These are phyloP conservation scores for Saccharata proteae DNA, from an alignment of 2,329 filamentous ascomycete genomes.

Conservation along the genomic window DNA sequence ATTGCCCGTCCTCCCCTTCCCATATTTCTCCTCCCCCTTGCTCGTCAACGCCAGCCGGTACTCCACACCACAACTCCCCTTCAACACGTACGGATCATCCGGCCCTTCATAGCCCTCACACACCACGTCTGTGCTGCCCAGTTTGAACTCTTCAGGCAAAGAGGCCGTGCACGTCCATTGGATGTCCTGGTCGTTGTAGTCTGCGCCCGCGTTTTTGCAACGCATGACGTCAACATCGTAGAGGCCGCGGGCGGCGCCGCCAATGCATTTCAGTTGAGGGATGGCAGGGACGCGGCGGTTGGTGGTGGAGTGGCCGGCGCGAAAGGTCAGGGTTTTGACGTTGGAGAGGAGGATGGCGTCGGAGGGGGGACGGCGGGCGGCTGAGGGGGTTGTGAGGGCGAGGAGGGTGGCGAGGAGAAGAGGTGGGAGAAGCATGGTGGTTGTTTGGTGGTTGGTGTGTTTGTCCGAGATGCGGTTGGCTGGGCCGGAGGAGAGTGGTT, in stretches of 20 bases:
- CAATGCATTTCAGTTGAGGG: slow-evolving; percentile 66
- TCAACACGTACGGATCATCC: slow-evolving; percentile 76
- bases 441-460: background rate
- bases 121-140: slow-evolving; percentile 78
- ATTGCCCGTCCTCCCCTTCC: slow-evolving; percentile 30
- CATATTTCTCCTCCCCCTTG: slow-evolving; percentile 60
- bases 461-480: background rate
- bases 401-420: slow-evolving; percentile 17
- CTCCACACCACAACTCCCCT: slow-evolving; percentile 85
- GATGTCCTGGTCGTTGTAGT: slow-evolving; percentile 67
- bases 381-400: slow-evolving; percentile 14
- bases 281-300: slow-evolving; percentile 65
- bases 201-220: slow-evolving; percentile 73
- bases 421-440: slow-evolving; percentile 20
- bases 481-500: slow-evolving; percentile 1
- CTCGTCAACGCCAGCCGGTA: slow-evolving; percentile 72
- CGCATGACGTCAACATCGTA: slow-evolving; percentile 73
- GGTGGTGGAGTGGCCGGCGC: slow-evolving; percentile 53
- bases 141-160: slow-evolving; percentile 52
- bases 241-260: slow-evolving; percentile 45
- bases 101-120: slow-evolving; percentile 76
- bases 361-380: slow-evolving; percentile 21
- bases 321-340: slow-evolving; percentile 70
- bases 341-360: slow-evolving; percentile 49
- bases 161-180: slow-evolving; percentile 80